Evolutionary conservation across 1,284 basidiomycete species (phyloP), one percentile per base, ranked within the genome.

Genomic region (Melampsora occidentalis): DNA sequence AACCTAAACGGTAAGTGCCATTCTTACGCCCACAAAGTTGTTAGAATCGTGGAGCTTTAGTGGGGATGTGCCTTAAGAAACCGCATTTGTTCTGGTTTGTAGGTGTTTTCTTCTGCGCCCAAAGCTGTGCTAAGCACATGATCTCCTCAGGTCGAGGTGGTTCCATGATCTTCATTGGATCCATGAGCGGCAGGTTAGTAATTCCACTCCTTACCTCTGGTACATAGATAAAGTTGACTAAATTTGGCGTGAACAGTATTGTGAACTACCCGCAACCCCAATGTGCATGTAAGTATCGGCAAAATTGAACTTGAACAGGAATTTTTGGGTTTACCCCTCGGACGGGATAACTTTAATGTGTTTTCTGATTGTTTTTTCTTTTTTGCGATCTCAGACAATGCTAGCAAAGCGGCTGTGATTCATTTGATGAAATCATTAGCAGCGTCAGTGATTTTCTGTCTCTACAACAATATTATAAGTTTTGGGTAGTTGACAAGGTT

Each of bases 41-140:
- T 22, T n/a, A 1, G 1, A 2, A n/a, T 57, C 7, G 28, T 57
- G n/a, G n/a, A 28, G 28, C 53, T 57, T 57, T 28, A 22, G 12
- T n/a, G 18, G 53, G 53, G n/a, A 57, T n/a, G 20, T 5, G n/a
- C 53, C 16, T 22, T 57, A 22, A 57, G 9, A 22, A 4, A 22
- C 16, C 2, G 10, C n/a, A 28, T 9, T 22, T 14, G 10, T 10
- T 22, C 9, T 57, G 53, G 20, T 57, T 18, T 35, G 22, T 48
- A 75, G 71, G 71, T 25, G 48, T 57, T n/a, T 75, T 75, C 35
- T 75, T 75, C 64, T 75, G 71, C 35, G 71, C 71, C 16, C 71
- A 75, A 61, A 75, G 71, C 39, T 67, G 64, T 67, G 71, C 71
- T 10, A 75, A 75, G 71, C 71, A 75, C 35, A 75, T 75, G 71